Evolutionary conservation across 768 basidiomycete genomes (phyloP), one percentile per base, ranked within the genome.

Genomic region (Suillus tomentosus): DNA sequence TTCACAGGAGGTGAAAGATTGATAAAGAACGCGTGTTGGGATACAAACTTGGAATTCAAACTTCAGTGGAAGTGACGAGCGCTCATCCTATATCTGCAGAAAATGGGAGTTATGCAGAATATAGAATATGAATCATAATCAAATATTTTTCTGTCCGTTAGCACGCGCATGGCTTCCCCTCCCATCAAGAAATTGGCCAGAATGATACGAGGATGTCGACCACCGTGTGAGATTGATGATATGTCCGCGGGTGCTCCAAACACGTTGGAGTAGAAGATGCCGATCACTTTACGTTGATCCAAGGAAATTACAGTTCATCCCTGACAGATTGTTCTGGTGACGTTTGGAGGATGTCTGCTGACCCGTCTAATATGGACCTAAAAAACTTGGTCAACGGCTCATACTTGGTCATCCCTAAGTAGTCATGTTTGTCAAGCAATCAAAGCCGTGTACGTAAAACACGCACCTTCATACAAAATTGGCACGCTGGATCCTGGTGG

Each of bases 351-450:
- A 91, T 80, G 68, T 90, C 84, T 3, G 79, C 85, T 4, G 87
- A 85, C 60, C 90, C 91, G 64, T 90, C 87, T 19, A 90, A 70
- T 42, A 92, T 79, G 0, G 87, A 85, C 67, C 85, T 87, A 73
- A 90, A 88, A 79, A 89, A 92, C 69, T 87, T 86, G 65, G 83
- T 83, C 47, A 96, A 79, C 3, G 89, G 82, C 60, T 94, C 90
- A 66, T 86, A 82, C 77, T 96, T 96, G 70, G 81, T 82, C 42
- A 81, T 74, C 48, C 93, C 94, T 90, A 31, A 15, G 51, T 34
- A 17, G 11, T 17, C 24, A 65, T 22, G 65, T 31, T 58, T 22
- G 22, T 47, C 63, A 54, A 61, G 22, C 47, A 17, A 61, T 24
- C 31, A 50, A 15, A 39, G 45, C 36, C 17, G 40, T 15, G 22